Evolutionary conservation across 371 early-diverging fungal genomes (phyloP), one percentile per base, ranked within the genome.

Genomic region (Thermomucor indicae-seudaticae): DNA sequence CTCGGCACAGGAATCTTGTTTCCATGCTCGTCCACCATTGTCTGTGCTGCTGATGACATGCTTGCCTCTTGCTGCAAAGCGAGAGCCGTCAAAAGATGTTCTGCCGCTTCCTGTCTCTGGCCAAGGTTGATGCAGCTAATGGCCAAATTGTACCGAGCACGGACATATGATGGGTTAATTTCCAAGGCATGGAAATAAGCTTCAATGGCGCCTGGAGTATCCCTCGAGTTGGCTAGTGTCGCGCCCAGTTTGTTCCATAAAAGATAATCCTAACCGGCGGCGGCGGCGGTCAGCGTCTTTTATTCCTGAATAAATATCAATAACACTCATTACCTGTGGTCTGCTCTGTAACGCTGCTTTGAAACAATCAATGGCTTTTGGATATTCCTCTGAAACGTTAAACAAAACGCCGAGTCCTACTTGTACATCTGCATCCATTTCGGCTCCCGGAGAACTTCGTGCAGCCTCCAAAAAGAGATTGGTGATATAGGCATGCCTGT

Each of bases 201-300:
- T 17, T 93, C 93, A 11, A 96, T 88, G 8, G 97, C 96, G 17
- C 83, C 74, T 16, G 69, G 48, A 14, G 85, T 81, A 39, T 87
- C 75, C 14, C 81, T 77, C 3, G 88, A 81, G 60, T 97, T 97
- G 27, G 97, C 97, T 31, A 93, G 76, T 0, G 97, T 98, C 0
- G 98, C 98, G 16, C 97, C 98, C 28, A 96, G 80, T 58, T 89
- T 91, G 78, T 96, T 96, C 95, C 95, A 98, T 39, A 96, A 78
- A 60, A 92, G 72, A 68, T 95, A 95, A 62, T 97, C 96, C 68
- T n/a, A n/a, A n/a, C n/a, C n/a, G 79, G 54, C 14, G 49, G 4
- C 28, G 16, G 17, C 35, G 7, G 11, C 1, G 32, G 16, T 22
- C 11, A 2, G 23, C 14, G 16, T 23, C 22, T 49, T 11, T 39